Conservation (phyloP, 2,329 filamentous ascomycete species). For the Alternaria conjuncta region DNA sequence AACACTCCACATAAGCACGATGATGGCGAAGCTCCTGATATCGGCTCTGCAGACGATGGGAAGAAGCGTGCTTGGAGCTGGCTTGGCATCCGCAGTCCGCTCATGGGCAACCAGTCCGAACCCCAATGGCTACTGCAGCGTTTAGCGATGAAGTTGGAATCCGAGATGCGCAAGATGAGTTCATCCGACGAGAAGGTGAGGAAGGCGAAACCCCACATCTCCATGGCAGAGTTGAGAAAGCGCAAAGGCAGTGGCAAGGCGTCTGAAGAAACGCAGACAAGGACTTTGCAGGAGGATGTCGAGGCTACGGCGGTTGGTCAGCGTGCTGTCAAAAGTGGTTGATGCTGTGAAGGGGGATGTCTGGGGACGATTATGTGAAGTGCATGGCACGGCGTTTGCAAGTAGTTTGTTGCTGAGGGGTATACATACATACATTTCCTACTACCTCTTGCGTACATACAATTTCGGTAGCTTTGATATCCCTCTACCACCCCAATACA, state of each 20-base stretch:
- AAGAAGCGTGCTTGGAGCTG: constrained; percentile 73
- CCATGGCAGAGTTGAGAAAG: constrained; percentile 35
- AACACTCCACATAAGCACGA: constrained; percentile 19
- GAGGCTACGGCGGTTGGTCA: constrained; percentile 17
- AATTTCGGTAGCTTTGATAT: not conserved
- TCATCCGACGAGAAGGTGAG: constrained; percentile 18
- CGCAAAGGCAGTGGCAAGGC: not conserved
- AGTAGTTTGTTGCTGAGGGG: not conserved
- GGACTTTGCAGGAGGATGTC: constrained; percentile 14
- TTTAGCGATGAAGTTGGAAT: constrained; percentile 63
- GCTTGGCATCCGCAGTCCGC: constrained; percentile 71
- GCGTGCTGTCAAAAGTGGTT: not conserved
- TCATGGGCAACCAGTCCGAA: constrained; percentile 73
- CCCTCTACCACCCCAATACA: not conserved
- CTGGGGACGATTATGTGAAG: not conserved
- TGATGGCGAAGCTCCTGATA: constrained; percentile 31
- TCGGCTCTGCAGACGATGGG: constrained; percentile 41
- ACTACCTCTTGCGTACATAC: not conserved
- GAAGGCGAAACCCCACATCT: constrained; percentile 40
- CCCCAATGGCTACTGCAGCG: constrained; percentile 75
- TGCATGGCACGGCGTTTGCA: not conserved
- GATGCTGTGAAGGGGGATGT: not conserved
- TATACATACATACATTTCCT: not conserved
- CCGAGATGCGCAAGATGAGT: constrained; percentile 42
- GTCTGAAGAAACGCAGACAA: constrained; percentile 5